phyloP scores from a whole-genome alignment of 352 stramenopile species.

The Phytophthora citrophthora region DNA sequence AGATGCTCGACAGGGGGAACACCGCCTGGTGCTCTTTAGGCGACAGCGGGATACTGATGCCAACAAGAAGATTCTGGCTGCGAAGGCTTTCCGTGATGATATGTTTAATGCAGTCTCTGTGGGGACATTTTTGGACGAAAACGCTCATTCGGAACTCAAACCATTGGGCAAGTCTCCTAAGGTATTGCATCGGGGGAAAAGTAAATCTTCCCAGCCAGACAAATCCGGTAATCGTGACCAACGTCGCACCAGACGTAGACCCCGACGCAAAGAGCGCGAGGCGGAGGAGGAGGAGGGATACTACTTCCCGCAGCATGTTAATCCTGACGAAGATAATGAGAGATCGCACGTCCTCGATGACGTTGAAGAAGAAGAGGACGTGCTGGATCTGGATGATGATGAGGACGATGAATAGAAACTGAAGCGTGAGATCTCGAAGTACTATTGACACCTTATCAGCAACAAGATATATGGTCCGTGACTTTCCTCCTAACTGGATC shows the following conservation, averaged over 20 bases:
- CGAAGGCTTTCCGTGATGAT: slow-evolving; percentile 64
- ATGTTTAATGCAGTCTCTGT: slow-evolving; percentile 66
- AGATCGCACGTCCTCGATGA: slow-evolving; percentile 52
- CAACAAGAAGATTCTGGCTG: slow-evolving; percentile 49
- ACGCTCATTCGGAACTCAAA: slow-evolving; percentile 44
- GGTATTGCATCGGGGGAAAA: slow-evolving; percentile 42
- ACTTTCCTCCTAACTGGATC: slow-evolving; percentile 12
- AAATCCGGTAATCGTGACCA: slow-evolving; percentile 11
- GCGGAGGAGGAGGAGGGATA: slow-evolving; percentile 50
- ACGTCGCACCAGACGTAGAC: slow-evolving; percentile 4
- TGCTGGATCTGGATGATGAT: slow-evolving; percentile 67
- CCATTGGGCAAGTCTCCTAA: slow-evolving; percentile 62
- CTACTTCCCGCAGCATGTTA: slow-evolving; percentile 45
- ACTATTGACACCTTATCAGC: slow-evolving; percentile 3
- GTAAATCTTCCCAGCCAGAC: slow-evolving; percentile 16
- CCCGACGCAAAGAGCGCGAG: slow-evolving; percentile 22
- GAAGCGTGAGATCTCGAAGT: neutral
- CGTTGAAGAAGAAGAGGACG: slow-evolving; percentile 48
- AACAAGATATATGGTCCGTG: slow-evolving; percentile 10
- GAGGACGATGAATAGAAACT: slow-evolving; percentile 20
- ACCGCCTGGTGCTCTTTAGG: slow-evolving; percentile 77
- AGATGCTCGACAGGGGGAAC: slow-evolving; percentile 42
- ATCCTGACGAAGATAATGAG: slow-evolving; percentile 29
- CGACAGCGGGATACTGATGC: slow-evolving; percentile 44
- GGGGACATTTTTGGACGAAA: slow-evolving; percentile 60